Evolutionary conservation across 106 monocot species (phyloP).

Genomic region (Dioscorea alata): DNA sequence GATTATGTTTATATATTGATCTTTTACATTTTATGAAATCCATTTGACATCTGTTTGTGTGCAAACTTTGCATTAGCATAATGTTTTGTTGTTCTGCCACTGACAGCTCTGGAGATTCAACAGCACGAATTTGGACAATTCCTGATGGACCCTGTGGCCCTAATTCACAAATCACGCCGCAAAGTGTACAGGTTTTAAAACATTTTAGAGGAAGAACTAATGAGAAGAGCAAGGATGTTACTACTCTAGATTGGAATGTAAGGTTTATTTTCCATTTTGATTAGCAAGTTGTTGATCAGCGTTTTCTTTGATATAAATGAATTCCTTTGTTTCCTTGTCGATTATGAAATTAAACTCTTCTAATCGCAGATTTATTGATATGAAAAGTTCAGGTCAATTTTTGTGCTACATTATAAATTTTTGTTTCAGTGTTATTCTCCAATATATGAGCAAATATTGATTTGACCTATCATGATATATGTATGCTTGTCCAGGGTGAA

Average conservation of each 20-base stretch:
- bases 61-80: no score
- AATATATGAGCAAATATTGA: not conserved
- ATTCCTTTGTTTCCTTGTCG: not conserved
- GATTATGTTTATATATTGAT: no score
- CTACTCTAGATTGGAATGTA: conserved; percentile 99
- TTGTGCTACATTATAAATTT: no score
- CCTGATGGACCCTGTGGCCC: conserved; percentile 71
- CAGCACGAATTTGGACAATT: conserved; percentile 93
- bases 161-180: conserved; percentile 27
- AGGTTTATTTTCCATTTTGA: conserved; percentile 4
- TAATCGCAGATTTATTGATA: not conserved
- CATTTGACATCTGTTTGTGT: no score
- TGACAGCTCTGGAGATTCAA: conserved; percentile 91
- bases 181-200: conserved; percentile 61
- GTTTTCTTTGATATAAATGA: no score
- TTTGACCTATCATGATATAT: conserved; percentile 1
- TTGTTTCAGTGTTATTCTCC: no score
- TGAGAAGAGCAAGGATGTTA: conserved; percentile 99
- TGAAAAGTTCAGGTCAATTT: not conserved
- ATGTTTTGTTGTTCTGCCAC: conserved; percentile 3
- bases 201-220: conserved; percentile 92
- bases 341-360: not conserved
- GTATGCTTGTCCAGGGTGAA: conserved; percentile 51
- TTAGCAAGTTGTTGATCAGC: no score
- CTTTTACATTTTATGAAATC: no score